Evolutionary conservation across 352 stramenopile genomes (phyloP), one percentile per base, ranked within the genome.

Genomic region (Pythium brassicae): DNA sequence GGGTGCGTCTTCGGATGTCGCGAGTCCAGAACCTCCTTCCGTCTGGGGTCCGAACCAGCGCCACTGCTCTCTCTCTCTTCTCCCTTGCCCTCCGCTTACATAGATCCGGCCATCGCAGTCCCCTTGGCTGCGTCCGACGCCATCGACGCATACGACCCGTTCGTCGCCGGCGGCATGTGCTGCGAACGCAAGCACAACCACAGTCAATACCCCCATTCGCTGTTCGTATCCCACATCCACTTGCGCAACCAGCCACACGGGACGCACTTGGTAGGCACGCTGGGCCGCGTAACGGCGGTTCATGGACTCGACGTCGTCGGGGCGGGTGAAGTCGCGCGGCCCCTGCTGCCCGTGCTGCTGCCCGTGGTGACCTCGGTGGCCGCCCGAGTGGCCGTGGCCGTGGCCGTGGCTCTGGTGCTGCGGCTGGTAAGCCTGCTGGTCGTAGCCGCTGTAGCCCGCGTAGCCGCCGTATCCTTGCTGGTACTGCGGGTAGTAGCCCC

Each of bases 281-380:
- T 90, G 77, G 47, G 78, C 81, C 15, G 78, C 78, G 50, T 87
- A 93, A 64, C 78, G 77, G 53, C 76, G 83, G 63, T 93, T 93
- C 75, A 90, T 87, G 35, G 61, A 66, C 59, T 89, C 78, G 35
- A 84, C 64, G 52, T 93, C 77, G 45, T 93, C 83, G 8, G 81
- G 78, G 12, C 62, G 72, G 32, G 83, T 93, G 40, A 93, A 93
- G 52, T 93, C 83, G 6, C 57, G 76, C 27, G 70, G 72, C 45
- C 84, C 69, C 37, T 87, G 71, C 35, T 76, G 70, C 20, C 68
- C 59, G n/a, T n/a, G n/a, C 19, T 68, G 61, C 20, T 68, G 61
- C 10, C 47, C 40, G 39, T 78, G 72, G 40, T 83, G 76, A 22
- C 47, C 62, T 15, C 78, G 69, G 22, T 87, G 71, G 3, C 54